Evolutionary conservation across 2,329 filamentous ascomycete genomes (phyloP).

Genomic region (Fusarium graminum): DNA sequence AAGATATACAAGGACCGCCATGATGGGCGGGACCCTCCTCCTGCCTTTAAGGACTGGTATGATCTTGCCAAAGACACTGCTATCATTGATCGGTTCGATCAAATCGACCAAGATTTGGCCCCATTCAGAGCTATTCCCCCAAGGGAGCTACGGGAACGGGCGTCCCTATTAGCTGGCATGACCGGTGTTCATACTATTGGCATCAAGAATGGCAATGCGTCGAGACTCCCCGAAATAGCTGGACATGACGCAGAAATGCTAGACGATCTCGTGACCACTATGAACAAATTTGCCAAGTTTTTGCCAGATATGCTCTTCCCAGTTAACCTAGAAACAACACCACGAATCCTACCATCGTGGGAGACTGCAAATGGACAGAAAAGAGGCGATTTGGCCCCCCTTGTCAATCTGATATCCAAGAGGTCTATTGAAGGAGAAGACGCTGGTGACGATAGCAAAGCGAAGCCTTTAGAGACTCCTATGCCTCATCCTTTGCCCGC

Average conservation of each 20-base stretch:
- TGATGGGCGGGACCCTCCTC: conserved; percentile 78
- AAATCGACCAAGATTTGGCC: conserved; percentile 78
- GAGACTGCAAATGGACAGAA: conserved; percentile 62
- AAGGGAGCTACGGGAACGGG: conserved; percentile 73
- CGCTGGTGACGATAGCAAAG: neutral
- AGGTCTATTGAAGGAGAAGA: conserved; percentile 36
- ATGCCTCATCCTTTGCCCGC: conserved; percentile 5
- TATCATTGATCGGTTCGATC: conserved; percentile 84
- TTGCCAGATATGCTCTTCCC: conserved; percentile 87
- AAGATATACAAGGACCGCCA: conserved; percentile 65
- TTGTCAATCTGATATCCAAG: conserved; percentile 50
- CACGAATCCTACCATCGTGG: conserved; percentile 65
- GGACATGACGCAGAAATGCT: conserved; percentile 55
- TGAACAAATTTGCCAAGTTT: conserved; percentile 76
- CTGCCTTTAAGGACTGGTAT: conserved; percentile 88
- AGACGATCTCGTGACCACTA: conserved; percentile 71
- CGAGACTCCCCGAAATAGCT: conserved; percentile 54
- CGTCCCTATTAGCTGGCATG: conserved; percentile 55
- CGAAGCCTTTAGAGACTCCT: conserved; percentile 17
- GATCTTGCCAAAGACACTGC: conserved; percentile 79
- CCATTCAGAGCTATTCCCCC: conserved; percentile 84
- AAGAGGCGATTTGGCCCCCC: conserved; percentile 47
- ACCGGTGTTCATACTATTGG: conserved; percentile 64
- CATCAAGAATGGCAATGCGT: conserved; percentile 74
- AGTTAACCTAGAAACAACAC: conserved; percentile 75